A percentile compares a stretch with the other conserved stretches of the same genome.
These are phyloP conservation scores for Phytophthora sojae DNA, from an alignment of 352 stramenopile genomes.

Conservation along the genomic window DNA sequence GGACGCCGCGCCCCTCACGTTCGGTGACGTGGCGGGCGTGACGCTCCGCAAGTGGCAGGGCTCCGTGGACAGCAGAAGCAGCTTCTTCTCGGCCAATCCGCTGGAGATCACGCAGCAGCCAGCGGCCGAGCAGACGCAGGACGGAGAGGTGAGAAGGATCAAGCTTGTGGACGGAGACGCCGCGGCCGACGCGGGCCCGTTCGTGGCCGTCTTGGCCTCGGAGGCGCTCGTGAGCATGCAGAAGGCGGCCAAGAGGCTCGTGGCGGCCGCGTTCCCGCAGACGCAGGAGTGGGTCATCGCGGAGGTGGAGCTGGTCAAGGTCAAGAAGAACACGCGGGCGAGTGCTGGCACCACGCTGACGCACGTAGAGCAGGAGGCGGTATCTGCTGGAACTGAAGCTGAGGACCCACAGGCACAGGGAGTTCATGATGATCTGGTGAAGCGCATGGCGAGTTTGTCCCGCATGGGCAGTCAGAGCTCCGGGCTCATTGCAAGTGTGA, in stretches of 20 bases:
- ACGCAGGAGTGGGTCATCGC: slow-evolving; percentile 72
- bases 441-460: slow-evolving; percentile 79
- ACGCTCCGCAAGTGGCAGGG: slow-evolving; percentile 63
- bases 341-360: slow-evolving; percentile 14
- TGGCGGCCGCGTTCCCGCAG: slow-evolving; percentile 57
- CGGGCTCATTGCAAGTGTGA: slow-evolving; percentile 67
- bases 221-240: slow-evolving; percentile 72
- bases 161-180: slow-evolving; percentile 33
- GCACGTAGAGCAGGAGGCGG: not conserved
- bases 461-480: slow-evolving; percentile 62
- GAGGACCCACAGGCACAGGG: slow-evolving; percentile 28
- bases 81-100: slow-evolving; percentile 67
- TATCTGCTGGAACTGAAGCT: not conserved
- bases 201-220: slow-evolving; percentile 49
- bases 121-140: slow-evolving; percentile 27
- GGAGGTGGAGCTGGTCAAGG: slow-evolving; percentile 74
- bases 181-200: slow-evolving; percentile 22
- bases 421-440: slow-evolving; percentile 64
- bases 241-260: slow-evolving; percentile 59
- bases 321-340: slow-evolving; percentile 67
- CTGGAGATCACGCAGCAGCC: slow-evolving; percentile 51
- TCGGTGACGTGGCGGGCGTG: slow-evolving; percentile 64
- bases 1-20: slow-evolving; percentile 41
- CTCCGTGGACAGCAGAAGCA: slow-evolving; percentile 8
- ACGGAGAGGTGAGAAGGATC: slow-evolving; percentile 58